Evolutionary conservation across 257 asterid genomes (phyloP), one percentile per base, ranked within the genome.

Genomic region (Scutellaria barbata): DNA sequence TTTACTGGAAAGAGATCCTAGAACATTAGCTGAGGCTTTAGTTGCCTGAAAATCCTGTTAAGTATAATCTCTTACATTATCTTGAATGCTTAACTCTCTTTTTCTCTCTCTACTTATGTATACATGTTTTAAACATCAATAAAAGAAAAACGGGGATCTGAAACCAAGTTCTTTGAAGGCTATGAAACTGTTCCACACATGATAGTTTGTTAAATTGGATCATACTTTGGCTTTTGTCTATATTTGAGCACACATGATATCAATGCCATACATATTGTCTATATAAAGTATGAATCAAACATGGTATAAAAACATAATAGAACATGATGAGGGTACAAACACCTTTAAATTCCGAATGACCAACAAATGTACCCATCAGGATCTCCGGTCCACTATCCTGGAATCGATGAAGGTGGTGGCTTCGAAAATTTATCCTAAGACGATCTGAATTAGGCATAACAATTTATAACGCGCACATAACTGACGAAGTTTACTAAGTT

Each of bases 401-500:
- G 35, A 30, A 30, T 30, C 35, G 35, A 30, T 30, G 35, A 30
- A 30, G 35, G 35, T 30, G 35, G 35, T 2, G 35, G 35, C 35
- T 30, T 30, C 35, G 5, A 43, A 8, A 43, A 10, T 7, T 10
- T n/a, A 3, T 8, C 48, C 48, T 43, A 12, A 43, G 12, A 8
- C 2, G 10, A 43, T 17, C 5, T 11, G 16, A 40, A 39, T 43
- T 22, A 13, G 58, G 33, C 50, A 57, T 25, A n/a, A 45, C 59
- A 17, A 52, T 12, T n/a, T 63, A 58, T 14, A 54, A 7, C 60
- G 37, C 58, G 45, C 61, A 48, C 53, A 63, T 63, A 46, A 5
- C 47, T 25, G 7, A 59, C 51, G 41, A 9, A 61, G 37, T 9
- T 16, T 16, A 40, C 67, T 4, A 60, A 39, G 66, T 60, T 37